Evolutionary conservation across 2,329 filamentous ascomycete genomes (phyloP), one percentile per base, ranked within the genome.

Genomic region (Colletotrichum agaves): DNA sequence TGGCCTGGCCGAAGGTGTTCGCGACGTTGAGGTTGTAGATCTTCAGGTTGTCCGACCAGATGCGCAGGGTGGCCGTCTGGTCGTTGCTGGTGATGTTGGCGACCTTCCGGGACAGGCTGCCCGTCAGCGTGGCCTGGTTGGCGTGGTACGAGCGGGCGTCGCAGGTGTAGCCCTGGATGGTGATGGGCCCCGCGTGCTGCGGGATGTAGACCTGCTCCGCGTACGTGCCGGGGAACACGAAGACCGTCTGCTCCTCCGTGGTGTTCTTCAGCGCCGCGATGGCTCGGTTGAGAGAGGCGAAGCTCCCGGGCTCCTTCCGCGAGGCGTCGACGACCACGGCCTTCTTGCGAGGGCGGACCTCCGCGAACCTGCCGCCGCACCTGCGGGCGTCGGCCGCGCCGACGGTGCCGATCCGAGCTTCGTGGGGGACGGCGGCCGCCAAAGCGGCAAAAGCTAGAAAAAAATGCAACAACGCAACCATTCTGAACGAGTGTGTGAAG

Each of bases 221-320:
- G 80, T 90, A 90, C 19, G 83, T 88, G 6, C 69, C 66, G 77
- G 90, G 90, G 41, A 85, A 88, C 75, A 91, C 85, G 79, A 91
- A 91, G 27, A 73, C 64, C 13, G 65, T 69, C 58, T 72, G 71
- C 52, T 76, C 74, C 70, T 73, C 52, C 31, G 70, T 72, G 19
- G 55, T 70, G 66, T 71, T 71, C 47, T 67, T 61, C 21, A 72
- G 61, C 8, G 71, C 70, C 3, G 64, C 65, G 8, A 73, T 49
- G 3, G 71, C 71, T 12, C 52, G 57, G 57, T 61, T 55, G 13
- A 70, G 13, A 4, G 46, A 58, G 15, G 33, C 10, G n/a, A 65
- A 70, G 57, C 68, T 70, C 13, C 50, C 46, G 15, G 57, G 39
- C 7, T 56, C 12, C n/a, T 64, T 33, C n/a, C 57, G 57, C 2